Percentiles rank a stretch among this genome's conserved stretches.
Evolutionary conservation across 495 filamentous ascomycete genomes (phyloP).

Genomic region (Daldinia grandis): DNA sequence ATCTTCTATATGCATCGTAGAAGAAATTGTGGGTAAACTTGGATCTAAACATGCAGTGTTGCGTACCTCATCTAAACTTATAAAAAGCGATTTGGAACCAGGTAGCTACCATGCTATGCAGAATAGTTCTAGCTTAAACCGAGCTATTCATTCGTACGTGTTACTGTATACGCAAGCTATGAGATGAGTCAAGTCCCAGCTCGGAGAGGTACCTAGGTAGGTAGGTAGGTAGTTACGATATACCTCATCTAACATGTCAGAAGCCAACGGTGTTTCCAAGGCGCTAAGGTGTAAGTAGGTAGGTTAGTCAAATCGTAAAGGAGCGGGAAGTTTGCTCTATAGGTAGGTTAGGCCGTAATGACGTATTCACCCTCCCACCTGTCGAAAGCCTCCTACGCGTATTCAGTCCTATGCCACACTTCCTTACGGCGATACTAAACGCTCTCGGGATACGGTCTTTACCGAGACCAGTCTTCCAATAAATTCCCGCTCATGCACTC

Average conservation of each 20-base stretch:
- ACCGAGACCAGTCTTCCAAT: constrained; percentile 20
- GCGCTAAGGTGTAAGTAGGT: constrained; percentile 17
- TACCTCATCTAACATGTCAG: background rate
- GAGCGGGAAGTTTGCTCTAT: constrained; percentile 23
- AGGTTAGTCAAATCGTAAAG: background rate
- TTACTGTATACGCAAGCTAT: background rate
- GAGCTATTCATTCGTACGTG: background rate
- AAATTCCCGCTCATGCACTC: constrained; percentile 31
- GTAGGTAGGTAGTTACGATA: too few species aligned
- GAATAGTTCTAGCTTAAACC: background rate
- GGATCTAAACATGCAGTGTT: background rate
- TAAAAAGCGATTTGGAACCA: background rate
- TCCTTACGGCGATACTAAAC: constrained; percentile 16
- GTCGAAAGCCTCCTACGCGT: constrained; percentile 21
- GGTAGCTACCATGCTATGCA: background rate
- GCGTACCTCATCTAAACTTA: background rate
- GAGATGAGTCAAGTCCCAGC: background rate
- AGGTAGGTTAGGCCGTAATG: constrained; percentile 28
- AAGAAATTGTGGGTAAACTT: background rate
- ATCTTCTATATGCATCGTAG: background rate
- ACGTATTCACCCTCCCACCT: constrained; percentile 33
- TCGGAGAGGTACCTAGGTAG: too few species aligned
- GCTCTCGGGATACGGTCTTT: constrained; percentile 20
- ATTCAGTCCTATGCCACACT: constrained; percentile 22
- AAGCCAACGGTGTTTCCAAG: constrained; percentile 5